These are phyloP conservation scores for Ajuga chamaepitys DNA, from an alignment of 257 asterid species.

Conservation along the genomic window DNA sequence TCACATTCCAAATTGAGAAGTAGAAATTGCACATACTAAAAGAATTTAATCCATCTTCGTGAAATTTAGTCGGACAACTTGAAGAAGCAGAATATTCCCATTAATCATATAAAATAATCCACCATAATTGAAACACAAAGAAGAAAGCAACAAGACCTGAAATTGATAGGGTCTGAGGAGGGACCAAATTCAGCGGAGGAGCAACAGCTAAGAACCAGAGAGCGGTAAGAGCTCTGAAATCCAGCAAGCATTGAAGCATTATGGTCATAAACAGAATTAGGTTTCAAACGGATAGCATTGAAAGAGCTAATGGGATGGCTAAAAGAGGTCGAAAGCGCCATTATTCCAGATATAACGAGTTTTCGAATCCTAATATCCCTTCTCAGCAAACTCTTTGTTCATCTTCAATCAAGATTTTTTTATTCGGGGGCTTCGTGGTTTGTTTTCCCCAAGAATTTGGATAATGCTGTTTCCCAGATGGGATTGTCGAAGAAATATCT, in stretches of 20 bases:
- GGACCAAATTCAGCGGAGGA: slow-evolving; percentile 42
- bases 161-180: slow-evolving; percentile 39
- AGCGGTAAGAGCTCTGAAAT: slow-evolving; percentile 20
- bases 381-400: background rate
- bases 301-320: slow-evolving; percentile 36
- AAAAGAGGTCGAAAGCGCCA: slow-evolving; percentile 39
- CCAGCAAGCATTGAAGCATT: slow-evolving; percentile 20
- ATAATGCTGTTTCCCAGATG: background rate
- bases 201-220: slow-evolving; percentile 36
- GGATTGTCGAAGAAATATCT: background rate
- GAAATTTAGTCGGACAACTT: background rate
- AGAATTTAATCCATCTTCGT: background rate
- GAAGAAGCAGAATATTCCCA: slow-evolving; percentile 2
- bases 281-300: slow-evolving; percentile 29
- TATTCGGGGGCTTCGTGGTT: background rate
- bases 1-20: background rate
- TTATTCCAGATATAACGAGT: background rate
- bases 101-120: background rate
- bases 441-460: background rate
- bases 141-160: slow-evolving; percentile 30
- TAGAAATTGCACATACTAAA: background rate
- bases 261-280: slow-evolving; percentile 10
- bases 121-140: background rate
- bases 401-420: background rate
- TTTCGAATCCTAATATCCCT: background rate